Percentiles rank a stretch among this genome's conserved stretches.
Conservation (phyloP, 2,329 filamentous ascomycete species). For the Scedosporium apiospermum region DNA sequence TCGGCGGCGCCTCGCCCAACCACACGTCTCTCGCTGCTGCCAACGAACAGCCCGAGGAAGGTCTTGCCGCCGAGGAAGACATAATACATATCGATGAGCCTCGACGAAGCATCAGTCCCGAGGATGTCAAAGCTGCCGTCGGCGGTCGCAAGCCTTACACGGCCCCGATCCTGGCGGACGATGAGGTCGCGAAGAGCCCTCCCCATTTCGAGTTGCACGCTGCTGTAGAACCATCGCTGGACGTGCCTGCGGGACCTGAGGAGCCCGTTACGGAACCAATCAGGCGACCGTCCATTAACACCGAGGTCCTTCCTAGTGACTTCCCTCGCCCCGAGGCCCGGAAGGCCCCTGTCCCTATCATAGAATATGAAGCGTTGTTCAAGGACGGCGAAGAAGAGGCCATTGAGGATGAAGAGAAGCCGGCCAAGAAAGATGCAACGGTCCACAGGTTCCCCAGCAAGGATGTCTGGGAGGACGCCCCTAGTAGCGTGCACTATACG, state of each 20-base stretch:
- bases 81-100: constrained; percentile 70
- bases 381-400: constrained; percentile 52
- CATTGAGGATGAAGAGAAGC: constrained; percentile 25
- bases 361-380: constrained; percentile 93
- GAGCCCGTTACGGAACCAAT: constrained; percentile 40
- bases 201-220: constrained; percentile 62
- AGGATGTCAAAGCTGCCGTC: constrained; percentile 25
- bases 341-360: constrained; percentile 35
- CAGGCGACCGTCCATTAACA: constrained; percentile 36
- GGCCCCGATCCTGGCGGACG: constrained; percentile 77
- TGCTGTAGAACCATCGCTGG: constrained; percentile 43
- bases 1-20: constrained; percentile 25
- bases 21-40: constrained; percentile 17
- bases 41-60: neutral
- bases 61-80: constrained; percentile 32
- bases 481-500: constrained; percentile 68
- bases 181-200: constrained; percentile 72
- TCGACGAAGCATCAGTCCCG: neutral
- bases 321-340: neutral
- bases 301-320: neutral
- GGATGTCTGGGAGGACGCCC: constrained; percentile 95
- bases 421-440: constrained; percentile 37
- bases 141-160: constrained; percentile 48
- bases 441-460: constrained; percentile 79
- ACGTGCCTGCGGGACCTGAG: neutral